These are phyloP conservation scores for Colletotrichum euphorbiae DNA, from an alignment of 2,329 filamentous ascomycete species.

Conservation along the genomic window DNA sequence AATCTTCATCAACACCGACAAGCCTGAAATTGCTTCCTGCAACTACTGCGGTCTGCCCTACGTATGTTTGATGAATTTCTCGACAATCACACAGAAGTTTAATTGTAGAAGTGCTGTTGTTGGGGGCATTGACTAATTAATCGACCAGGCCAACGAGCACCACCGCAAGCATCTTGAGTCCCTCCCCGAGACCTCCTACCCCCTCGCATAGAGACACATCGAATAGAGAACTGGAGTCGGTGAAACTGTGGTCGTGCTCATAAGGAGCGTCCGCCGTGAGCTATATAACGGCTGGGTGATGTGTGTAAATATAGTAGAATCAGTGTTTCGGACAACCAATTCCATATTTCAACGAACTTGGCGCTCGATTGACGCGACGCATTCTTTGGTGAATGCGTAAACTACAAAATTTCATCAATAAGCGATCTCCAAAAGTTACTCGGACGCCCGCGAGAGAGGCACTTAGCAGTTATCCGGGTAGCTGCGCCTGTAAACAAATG, in stretches of 20 bases:
- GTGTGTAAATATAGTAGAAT: constrained; percentile 40
- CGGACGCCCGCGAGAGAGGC: no score
- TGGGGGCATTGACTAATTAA: constrained; percentile 12
- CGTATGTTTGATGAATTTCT: constrained; percentile 65
- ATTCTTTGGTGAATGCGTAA: no score
- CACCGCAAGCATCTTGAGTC: constrained; percentile 87
- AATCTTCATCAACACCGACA: constrained; percentile 98
- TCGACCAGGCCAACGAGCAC: constrained; percentile 83
- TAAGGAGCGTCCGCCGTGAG: constrained; percentile 1
- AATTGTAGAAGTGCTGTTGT: not conserved
- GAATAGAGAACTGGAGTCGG: constrained; percentile 8
- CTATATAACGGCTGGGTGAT: constrained; percentile 21
- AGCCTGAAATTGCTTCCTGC: constrained; percentile 91
- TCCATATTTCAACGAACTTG: constrained; percentile 9
- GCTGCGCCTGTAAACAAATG: no score
- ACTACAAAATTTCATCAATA: no score
- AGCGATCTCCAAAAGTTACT: no score
- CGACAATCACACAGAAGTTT: not conserved
- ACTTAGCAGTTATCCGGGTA: no score
- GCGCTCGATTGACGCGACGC: not conserved
- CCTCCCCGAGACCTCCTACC: constrained; percentile 83
- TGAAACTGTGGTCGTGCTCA: not conserved
- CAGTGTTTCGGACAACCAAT: constrained; percentile 30
- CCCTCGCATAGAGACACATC: constrained; percentile 65
- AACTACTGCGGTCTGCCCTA: constrained; percentile 94